Conservation (phyloP, 2,329 filamentous ascomycete genomes). For the Ophiostoma sp. region DNA sequence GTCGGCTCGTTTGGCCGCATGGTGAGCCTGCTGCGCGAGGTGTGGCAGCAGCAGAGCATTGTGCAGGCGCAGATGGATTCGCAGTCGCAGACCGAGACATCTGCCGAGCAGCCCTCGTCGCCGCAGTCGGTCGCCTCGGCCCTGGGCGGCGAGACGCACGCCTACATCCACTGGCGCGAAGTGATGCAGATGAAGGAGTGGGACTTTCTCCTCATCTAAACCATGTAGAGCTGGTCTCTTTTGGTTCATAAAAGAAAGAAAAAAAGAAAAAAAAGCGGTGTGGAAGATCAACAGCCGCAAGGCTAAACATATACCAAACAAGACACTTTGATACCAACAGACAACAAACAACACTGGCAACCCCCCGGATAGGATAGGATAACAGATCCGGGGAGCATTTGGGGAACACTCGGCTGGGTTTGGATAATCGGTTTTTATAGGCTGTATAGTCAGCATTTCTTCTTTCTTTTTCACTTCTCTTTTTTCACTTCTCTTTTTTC, state of each 20-base stretch:
- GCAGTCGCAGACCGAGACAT: conserved; percentile 13
- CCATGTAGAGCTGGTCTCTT: conserved; percentile 49
- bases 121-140: conserved; percentile 30
- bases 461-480: neutral
- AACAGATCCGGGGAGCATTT: neutral
- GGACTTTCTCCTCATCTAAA: conserved; percentile 83
- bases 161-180: conserved; percentile 88
- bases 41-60: conserved; percentile 72
- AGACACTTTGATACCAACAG: conserved; percentile 11
- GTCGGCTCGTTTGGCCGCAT: conserved; percentile 85
- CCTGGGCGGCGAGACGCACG: conserved; percentile 24
- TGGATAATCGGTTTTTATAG: neutral
- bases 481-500: neutral
- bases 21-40: conserved; percentile 69
- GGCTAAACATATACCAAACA: conserved; percentile 7
- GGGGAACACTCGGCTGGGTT: neutral
- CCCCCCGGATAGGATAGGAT: conserved; percentile 8
- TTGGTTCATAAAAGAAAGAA: neutral
- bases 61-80: conserved; percentile 27
- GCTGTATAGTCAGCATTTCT: conserved; percentile 1
- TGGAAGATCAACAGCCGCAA: conserved; percentile 11
- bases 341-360: conserved; percentile 1
- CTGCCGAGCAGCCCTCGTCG: conserved; percentile 31
- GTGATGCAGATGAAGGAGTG: conserved; percentile 86
- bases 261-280: neutral